A percentile compares a stretch with the other conserved stretches of the same genome.
phyloP scores from a whole-genome alignment of 805 yeast species.

The Middelhovenomyces tepae region DNA sequence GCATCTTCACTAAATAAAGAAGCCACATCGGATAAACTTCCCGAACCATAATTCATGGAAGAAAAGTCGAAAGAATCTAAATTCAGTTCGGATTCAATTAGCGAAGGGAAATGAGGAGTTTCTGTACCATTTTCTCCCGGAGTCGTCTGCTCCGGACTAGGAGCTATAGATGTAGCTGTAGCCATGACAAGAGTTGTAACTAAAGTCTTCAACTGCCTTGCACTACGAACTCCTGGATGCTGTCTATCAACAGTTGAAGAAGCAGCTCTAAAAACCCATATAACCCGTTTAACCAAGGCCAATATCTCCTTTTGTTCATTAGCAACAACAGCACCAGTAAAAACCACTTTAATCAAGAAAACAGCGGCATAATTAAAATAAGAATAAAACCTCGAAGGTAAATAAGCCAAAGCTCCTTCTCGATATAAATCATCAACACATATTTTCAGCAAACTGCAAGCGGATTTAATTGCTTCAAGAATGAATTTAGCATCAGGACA shows the following conservation, averaged over 20 bases:
- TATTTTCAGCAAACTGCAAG: constrained; percentile 12
- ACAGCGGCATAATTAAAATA: constrained; percentile 19
- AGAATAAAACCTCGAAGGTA: constrained; percentile 16
- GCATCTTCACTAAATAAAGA: too few species aligned
- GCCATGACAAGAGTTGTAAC: too few species aligned
- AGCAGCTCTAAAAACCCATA: constrained; percentile 9
- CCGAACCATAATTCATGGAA: too few species aligned
- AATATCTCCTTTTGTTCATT: constrained; percentile 11
- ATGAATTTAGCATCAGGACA: constrained; percentile 18
- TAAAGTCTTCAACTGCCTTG: constrained; percentile 10
- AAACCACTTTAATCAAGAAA: constrained; percentile 18
- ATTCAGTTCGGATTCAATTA: too few species aligned
- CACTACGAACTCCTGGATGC: constrained; percentile 13
- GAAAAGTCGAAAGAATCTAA: too few species aligned
- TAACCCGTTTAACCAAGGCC: constrained; percentile 7
- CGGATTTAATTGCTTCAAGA: constrained; percentile 15
- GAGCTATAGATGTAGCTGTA: too few species aligned
- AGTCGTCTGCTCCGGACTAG: too few species aligned
- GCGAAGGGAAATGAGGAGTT: too few species aligned
- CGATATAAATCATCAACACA: constrained; percentile 14
- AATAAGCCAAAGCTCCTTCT: constrained; percentile 17
- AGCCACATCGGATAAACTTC: too few species aligned
- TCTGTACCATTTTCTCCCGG: constrained; percentile 13
- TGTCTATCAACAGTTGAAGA: constrained; percentile 8
- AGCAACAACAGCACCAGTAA: constrained; percentile 16